These are phyloP conservation scores for Asterella californica DNA, from an alignment of 225 moss, liverwort and hornwort genomes.

Conservation along the genomic window DNA sequence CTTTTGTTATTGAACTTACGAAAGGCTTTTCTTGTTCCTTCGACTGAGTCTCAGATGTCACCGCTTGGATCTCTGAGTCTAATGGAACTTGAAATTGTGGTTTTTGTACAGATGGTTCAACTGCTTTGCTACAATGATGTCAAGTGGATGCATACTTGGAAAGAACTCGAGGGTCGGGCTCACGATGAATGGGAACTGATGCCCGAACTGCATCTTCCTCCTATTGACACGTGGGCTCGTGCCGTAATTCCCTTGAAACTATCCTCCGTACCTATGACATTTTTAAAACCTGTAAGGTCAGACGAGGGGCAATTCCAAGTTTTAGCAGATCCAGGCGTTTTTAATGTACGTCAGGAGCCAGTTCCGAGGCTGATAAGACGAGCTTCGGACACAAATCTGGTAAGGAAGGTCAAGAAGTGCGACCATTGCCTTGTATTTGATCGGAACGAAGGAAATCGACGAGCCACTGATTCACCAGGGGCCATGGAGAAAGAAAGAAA, in stretches of 20 bases:
- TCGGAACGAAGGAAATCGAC: conserved; percentile 21
- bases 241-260: conserved; percentile 41
- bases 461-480: conserved; percentile 17
- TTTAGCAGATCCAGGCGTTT: background rate
- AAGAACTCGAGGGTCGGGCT: conserved; percentile 17
- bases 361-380: conserved; percentile 15
- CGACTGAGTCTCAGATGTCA: background rate
- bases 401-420: conserved; percentile 23
- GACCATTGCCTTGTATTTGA: conserved; percentile 21
- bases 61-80: too few relatives aligned
- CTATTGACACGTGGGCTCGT: conserved; percentile 52
- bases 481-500: conserved; percentile 13
- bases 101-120: conserved; percentile 40
- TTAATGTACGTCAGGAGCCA: background rate
- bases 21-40: background rate
- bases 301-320: conserved; percentile 31
- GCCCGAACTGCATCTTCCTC: conserved; percentile 37
- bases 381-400: conserved; percentile 28
- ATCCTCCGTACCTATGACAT: conserved; percentile 23
- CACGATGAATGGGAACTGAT: conserved; percentile 28
- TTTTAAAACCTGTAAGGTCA: conserved; percentile 22
- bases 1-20: background rate
- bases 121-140: conserved; percentile 37
- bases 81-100: background rate
- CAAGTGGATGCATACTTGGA: conserved; percentile 31